Evolutionary conservation across 1,284 basidiomycete genomes (phyloP), one percentile per base, ranked within the genome.

Genomic region (Cutaneotrichosporon sp.): DNA sequence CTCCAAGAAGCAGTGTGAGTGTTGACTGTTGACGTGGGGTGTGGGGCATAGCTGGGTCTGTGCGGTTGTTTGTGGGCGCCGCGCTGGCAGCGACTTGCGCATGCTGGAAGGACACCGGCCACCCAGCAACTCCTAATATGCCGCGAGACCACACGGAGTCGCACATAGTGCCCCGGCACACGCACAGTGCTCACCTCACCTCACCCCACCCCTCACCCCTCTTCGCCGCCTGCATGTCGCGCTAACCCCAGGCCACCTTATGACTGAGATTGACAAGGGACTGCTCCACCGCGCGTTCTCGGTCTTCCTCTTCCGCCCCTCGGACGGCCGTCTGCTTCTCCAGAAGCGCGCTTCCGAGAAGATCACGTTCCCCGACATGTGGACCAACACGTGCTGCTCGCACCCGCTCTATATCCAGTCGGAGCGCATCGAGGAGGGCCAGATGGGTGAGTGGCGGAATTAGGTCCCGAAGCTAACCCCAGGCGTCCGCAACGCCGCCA

Each of bases 371-470:
- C 97, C 97, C 2, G 87, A 92, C 76, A 95, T 98, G 92, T 99
- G 97, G 97, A 99, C 97, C 45, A 99, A 99, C 81, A 99, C 97
- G 4, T 99, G 97, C 80, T 99, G 97, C 82, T 97, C 92, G 33
- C 97, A 99, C 75, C 97, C 97, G 18, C 83, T 99, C 58, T 81
- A 81, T 47, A 82, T 83, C 69, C 79, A 79, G 66, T 88, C 91
- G 67, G 97, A 99, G 81, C 90, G 95, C 68, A 87, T 88, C 65
- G 83, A 86, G 69, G 77, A 84, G 72, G 84, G 88, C 38, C 91
- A 97, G 78, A 52, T 51, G 38, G 54, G 53, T 60, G 25, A n/a
- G 47, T 50, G 18, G 33, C 31, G 25, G 7, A n/a, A 18, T 14
- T 36, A 29, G 22, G 36, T 29, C 54, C 7, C 14, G 24, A 29